A percentile compares a stretch with the other conserved stretches of the same genome.
Evolutionary conservation across 768 basidiomycete genomes (phyloP).

Genomic region (Macrocybe gigantea): DNA sequence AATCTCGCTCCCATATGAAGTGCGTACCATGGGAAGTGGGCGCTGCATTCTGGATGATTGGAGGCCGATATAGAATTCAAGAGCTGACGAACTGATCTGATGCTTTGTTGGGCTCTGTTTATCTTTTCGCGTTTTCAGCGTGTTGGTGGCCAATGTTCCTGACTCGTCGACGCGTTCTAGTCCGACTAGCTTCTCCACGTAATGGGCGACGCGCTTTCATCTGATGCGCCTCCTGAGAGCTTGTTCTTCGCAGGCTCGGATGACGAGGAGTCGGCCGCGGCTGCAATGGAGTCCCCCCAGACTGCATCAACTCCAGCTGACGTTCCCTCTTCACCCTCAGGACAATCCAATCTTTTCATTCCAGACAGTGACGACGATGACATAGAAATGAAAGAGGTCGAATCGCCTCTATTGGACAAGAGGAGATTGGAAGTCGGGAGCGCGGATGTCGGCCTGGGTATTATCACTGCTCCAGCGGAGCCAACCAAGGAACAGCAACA

Average conservation of each 20-base stretch:
- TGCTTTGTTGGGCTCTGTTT: conserved; percentile 33
- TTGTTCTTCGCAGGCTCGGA: conserved; percentile 61
- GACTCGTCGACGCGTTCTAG: conserved; percentile 16
- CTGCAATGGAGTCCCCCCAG: conserved; percentile 7
- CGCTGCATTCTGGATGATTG: conserved; percentile 69
- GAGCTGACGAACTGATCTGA: conserved; percentile 18
- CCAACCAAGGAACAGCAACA: background rate
- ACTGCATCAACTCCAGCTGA: conserved; percentile 9
- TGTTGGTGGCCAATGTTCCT: conserved; percentile 18
- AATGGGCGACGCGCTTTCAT: conserved; percentile 20
- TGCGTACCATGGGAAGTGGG: conserved; percentile 66
- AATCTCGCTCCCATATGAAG: background rate
- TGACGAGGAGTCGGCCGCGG: conserved; percentile 35
- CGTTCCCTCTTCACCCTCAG: conserved; percentile 9
- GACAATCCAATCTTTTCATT: conserved; percentile 24
- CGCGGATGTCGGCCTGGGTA: no score
- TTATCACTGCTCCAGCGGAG: no score
- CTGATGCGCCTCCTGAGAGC: conserved; percentile 25
- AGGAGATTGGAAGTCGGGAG: no score
- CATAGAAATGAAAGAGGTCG: conserved; percentile 1
- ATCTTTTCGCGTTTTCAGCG: conserved; percentile 25
- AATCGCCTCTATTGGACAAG: conserved; percentile 1
- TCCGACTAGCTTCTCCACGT: conserved; percentile 5
- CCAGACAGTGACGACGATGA: conserved; percentile 30
- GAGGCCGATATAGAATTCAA: conserved; percentile 14